Conservation (phyloP, 108 stramenopile species). For the Fragilaria radians region DNA sequence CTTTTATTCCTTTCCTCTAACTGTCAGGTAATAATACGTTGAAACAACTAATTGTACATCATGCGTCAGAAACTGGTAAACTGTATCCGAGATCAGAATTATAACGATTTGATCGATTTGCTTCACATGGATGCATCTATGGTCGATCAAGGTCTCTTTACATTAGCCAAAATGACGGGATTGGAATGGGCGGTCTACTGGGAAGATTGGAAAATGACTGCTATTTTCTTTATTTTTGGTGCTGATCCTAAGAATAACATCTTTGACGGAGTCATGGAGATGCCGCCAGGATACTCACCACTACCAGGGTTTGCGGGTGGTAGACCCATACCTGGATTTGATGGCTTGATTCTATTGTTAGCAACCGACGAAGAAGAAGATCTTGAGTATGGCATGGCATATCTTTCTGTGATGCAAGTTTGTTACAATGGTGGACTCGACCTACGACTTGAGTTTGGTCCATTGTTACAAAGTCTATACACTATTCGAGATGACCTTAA, state of each 20-base stretch:
- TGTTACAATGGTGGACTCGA: background rate
- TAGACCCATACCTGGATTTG: background rate
- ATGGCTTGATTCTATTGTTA: background rate
- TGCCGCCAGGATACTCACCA: background rate
- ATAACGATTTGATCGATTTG: background rate
- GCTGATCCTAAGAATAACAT: slow-evolving; percentile 4
- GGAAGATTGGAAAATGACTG: background rate
- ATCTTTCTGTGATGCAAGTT: background rate
- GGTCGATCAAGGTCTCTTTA: slow-evolving; percentile 29
- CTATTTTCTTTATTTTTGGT: background rate
- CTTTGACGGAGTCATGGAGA: slow-evolving; percentile 3
- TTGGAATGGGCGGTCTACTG: background rate
- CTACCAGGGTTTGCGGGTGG: background rate
- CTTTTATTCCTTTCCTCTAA: too few species aligned
- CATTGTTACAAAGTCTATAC: background rate
- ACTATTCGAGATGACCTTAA: background rate
- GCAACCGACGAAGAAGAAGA: background rate
- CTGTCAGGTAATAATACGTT: too few species aligned
- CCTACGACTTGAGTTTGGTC: background rate
- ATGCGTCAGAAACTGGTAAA: background rate
- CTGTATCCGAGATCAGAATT: background rate
- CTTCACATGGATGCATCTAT: background rate
- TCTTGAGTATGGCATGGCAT: background rate
- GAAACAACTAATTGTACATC: too few species aligned
- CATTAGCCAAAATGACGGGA: background rate